phyloP scores from a whole-genome alignment of 352 stramenopile genomes.

The Phytophthora pistaciae region DNA sequence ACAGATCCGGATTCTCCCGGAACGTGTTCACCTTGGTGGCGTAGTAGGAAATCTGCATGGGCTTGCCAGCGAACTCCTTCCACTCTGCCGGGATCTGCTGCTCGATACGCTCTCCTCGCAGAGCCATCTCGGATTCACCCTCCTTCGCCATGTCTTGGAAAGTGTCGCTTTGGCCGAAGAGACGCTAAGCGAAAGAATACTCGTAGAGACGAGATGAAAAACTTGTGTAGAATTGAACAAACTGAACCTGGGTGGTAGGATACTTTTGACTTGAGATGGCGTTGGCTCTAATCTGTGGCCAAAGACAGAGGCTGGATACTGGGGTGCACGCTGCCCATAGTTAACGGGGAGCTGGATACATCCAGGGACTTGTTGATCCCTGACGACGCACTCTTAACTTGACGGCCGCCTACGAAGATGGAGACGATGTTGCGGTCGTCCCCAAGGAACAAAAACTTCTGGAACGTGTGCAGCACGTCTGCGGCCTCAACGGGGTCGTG shows the following conservation, averaged over 20 bases:
- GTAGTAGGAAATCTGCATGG: slow-evolving; percentile 73
- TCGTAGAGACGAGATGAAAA: background rate
- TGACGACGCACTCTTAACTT: slow-evolving; percentile 52
- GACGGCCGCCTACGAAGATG: slow-evolving; percentile 84
- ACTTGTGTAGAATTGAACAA: background rate
- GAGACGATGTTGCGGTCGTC: slow-evolving; percentile 92
- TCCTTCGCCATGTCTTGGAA: slow-evolving; percentile 8
- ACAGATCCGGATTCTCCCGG: slow-evolving; percentile 57
- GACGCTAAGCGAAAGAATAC: background rate
- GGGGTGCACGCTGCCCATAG: slow-evolving; percentile 32
- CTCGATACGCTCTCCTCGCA: slow-evolving; percentile 59
- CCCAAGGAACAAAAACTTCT: slow-evolving; percentile 93
- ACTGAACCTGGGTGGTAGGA: too few relatives aligned
- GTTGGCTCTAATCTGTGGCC: slow-evolving; percentile 17
- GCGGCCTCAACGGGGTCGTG: slow-evolving; percentile 51
- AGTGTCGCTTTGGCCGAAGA: background rate
- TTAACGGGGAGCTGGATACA: slow-evolving; percentile 21
- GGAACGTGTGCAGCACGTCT: slow-evolving; percentile 80
- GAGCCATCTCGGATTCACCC: slow-evolving; percentile 51
- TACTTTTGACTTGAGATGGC: background rate
- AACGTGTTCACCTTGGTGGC: slow-evolving; percentile 73
- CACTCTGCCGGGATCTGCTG: slow-evolving; percentile 59
- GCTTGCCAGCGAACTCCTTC: slow-evolving; percentile 53
- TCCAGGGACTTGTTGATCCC: slow-evolving; percentile 9
- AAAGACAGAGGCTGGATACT: slow-evolving; percentile 30